Conservation (phyloP, 202 grass and related monocot genomes). For the Carex sylvatica region DNA sequence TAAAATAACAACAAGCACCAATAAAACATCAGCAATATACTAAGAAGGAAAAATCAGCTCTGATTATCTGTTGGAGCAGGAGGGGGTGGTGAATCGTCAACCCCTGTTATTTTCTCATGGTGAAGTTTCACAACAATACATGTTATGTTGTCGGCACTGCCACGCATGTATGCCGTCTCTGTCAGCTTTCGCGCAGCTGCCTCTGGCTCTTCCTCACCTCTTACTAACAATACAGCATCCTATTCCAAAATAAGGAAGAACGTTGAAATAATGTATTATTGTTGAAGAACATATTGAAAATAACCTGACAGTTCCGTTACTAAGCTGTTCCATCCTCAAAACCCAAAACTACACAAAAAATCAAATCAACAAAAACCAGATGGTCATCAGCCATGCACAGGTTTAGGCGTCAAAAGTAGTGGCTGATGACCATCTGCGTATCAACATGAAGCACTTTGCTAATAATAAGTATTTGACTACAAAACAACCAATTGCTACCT, state of each 20-base stretch:
- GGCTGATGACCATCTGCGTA: too few relatives aligned
- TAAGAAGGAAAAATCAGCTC: constrained; percentile 45
- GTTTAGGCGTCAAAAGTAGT: not conserved
- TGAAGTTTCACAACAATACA: constrained; percentile 81
- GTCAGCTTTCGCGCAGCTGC: constrained; percentile 74
- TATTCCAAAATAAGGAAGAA: constrained; percentile 31
- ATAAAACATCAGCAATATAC: constrained; percentile 13
- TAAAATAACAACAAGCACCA: constrained; percentile 34
- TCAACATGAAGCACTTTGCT: not conserved
- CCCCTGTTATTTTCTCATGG: constrained; percentile 42
- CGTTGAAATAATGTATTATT: not conserved
- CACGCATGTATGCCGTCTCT: constrained; percentile 61
- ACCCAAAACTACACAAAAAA: not conserved
- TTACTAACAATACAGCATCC: constrained; percentile 71
- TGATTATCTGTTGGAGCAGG: constrained; percentile 31
- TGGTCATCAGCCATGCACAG: not conserved
- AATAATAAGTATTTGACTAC: not conserved
- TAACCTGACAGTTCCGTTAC: not conserved
- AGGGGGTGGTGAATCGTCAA: constrained; percentile 35
- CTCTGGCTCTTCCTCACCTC: constrained; percentile 56
- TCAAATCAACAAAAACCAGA: not conserved
- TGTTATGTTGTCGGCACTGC: constrained; percentile 86
- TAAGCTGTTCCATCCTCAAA: too few relatives aligned
- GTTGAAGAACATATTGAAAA: not conserved
- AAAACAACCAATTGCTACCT: not conserved